Evolutionary conservation across 73 alveolate genomes (phyloP), one percentile per base, ranked within the genome.

Genomic region (Diophrys appendiculata): DNA sequence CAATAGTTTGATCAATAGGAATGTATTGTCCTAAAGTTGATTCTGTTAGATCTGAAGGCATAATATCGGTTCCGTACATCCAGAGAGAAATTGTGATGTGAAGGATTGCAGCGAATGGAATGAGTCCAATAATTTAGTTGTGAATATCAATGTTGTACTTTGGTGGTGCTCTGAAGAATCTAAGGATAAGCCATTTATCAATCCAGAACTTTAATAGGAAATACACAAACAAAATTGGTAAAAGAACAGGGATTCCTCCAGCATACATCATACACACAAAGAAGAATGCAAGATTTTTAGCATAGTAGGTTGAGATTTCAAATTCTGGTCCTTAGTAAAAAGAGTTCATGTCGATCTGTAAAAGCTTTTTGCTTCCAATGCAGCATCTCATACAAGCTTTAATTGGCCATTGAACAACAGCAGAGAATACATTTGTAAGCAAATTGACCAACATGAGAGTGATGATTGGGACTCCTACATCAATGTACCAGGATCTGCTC

Each of bases 1-100:
- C 0, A 30, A 33, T 3, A 22, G 72, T 25, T 8, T 64, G 52
- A 1, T 32, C 52, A 14, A 52, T 34, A 0, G 69, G 32, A 0
- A 11, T 23, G 53, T 33, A 64, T 3, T 22, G 5, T 0, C 33
- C 18, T 1, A 56, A 23, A 8, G 33, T 76, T 22, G 76, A 23
- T 1, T 34, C 27, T 24, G 23, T 52, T 1, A 33, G 55, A 0
- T 32, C 85, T n/a, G 32, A 33, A 3, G 85, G 54, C 72, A 70
- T 52, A 0, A 76, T 71, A 11, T 56, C 69, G 0, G 85, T 72
- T 23, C 77, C 76, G 55, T 76, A 76, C 34, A 53, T 13, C 85
- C 85, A 76, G 52, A 76, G 8, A 13, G 77, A 64, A 22, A 76
- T 52, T 2, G 30, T 22, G 2, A 70, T 24, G 29, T 76, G 85